Evolutionary conservation across 2,329 filamentous ascomycete genomes (phyloP).

Genomic region (Rasamsonia emersonii): DNA sequence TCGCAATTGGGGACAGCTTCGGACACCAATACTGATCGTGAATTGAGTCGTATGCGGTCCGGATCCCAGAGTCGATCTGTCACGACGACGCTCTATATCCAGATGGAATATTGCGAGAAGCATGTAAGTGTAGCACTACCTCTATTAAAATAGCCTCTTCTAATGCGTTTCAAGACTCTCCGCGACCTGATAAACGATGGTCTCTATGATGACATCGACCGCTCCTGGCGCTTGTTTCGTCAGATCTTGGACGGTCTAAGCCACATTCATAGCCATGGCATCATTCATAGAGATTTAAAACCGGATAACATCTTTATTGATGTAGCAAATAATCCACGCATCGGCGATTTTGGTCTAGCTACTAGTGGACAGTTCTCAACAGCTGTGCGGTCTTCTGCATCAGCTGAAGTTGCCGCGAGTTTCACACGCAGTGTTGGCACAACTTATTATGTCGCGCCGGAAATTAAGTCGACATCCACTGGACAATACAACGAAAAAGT

Average conservation of each 20-base stretch:
- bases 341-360: slow-evolving; percentile 92
- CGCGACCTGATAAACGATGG: slow-evolving; percentile 75
- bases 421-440: slow-evolving; percentile 58
- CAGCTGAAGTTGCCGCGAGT: slow-evolving; percentile 27
- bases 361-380: slow-evolving; percentile 64
- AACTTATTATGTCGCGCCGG: slow-evolving; percentile 85
- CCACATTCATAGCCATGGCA: slow-evolving; percentile 82
- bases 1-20: slow-evolving; percentile 16
- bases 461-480: slow-evolving; percentile 66
- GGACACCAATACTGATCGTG: slow-evolving; percentile 21
- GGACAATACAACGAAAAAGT: slow-evolving; percentile 87
- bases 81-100: slow-evolving; percentile 81
- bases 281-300: slow-evolving; percentile 93
- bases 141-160: slow-evolving; percentile 1
- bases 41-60: slow-evolving; percentile 35
- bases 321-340: slow-evolving; percentile 78
- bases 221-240: slow-evolving; percentile 83
- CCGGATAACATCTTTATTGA: slow-evolving; percentile 98
- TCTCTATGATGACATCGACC: slow-evolving; percentile 63
- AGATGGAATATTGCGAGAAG: slow-evolving; percentile 98
- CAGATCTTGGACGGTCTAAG: slow-evolving; percentile 83
- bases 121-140: slow-evolving; percentile 44
- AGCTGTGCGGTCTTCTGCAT: slow-evolving; percentile 28
- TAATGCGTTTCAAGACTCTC: slow-evolving; percentile 52
- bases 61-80: slow-evolving; percentile 46